A percentile compares a stretch with the other conserved stretches of the same genome.
phyloP scores from a whole-genome alignment of 192 early-diverging fungal genomes.

The Umbelopsis isabellina region DNA sequence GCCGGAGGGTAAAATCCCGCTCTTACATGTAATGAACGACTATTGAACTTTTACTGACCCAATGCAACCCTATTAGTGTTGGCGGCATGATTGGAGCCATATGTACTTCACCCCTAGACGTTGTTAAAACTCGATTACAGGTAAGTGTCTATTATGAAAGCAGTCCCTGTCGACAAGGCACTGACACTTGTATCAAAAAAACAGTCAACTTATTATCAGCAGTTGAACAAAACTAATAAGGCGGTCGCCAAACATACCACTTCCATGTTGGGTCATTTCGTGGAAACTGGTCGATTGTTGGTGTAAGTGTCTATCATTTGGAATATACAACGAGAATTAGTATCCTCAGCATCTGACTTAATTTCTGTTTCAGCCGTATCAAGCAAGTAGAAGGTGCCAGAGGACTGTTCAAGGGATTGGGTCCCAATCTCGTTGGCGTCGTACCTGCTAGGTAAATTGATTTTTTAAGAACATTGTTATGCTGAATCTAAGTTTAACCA shows the following conservation, averaged over 20 bases:
- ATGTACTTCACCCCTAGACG: conserved; percentile 90
- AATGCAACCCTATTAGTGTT: conserved; percentile 41
- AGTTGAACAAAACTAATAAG: background rate
- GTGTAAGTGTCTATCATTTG: conserved; percentile 35
- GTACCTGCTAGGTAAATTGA: conserved; percentile 81
- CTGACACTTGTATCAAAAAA: background rate
- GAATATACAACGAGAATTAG: background rate
- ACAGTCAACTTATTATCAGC: conserved; percentile 47
- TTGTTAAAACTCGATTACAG: conserved; percentile 94
- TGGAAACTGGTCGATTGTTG: conserved; percentile 51
- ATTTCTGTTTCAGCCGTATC: conserved; percentile 49
- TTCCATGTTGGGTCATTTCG: conserved; percentile 51
- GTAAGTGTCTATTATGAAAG: conserved; percentile 39
- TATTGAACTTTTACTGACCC: background rate
- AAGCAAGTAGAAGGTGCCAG: conserved; percentile 76
- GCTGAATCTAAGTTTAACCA: background rate
- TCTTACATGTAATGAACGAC: background rate
- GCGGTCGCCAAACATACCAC: conserved; percentile 25
- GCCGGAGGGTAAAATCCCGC: conserved; percentile 65
- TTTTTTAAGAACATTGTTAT: background rate
- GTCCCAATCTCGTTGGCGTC: conserved; percentile 91
- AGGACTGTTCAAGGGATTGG: conserved; percentile 93
- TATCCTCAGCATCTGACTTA: background rate
- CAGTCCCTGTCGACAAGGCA: background rate
- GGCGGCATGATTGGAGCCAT: conserved; percentile 85